Evolutionary conservation across 768 basidiomycete species (phyloP).

Genomic region (Rhizopogon vinicolor): DNA sequence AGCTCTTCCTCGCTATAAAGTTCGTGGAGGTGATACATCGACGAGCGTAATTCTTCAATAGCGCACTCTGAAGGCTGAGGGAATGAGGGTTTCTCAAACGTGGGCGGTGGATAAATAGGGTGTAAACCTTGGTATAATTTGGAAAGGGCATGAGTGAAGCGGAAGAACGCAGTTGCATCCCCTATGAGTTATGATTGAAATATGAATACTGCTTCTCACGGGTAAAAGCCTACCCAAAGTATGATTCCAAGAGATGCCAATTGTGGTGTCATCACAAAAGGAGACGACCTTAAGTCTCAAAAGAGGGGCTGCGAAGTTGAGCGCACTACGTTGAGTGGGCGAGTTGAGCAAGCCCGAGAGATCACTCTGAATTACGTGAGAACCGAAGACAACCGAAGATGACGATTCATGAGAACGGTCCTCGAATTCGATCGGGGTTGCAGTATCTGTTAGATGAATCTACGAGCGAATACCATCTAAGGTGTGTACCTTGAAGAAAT

Average conservation of each 20-base stretch:
- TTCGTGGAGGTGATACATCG: slow-evolving; percentile 21
- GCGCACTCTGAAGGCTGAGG: slow-evolving; percentile 10
- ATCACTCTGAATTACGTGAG: slow-evolving; percentile 23
- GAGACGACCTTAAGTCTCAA: slow-evolving; percentile 24
- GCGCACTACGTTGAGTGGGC: slow-evolving; percentile 1
- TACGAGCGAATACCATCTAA: slow-evolving; percentile 2
- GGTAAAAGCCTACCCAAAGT: slow-evolving; percentile 19
- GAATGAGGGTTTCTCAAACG: slow-evolving; percentile 20
- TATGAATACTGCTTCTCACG: neutral
- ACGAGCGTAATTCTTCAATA: slow-evolving; percentile 10
- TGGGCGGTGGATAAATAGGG: slow-evolving; percentile 10
- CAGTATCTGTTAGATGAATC: slow-evolving; percentile 19
- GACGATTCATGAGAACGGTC: slow-evolving; percentile 2
- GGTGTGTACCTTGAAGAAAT: neutral
- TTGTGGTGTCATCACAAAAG: slow-evolving; percentile 18
- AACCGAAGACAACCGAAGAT: slow-evolving; percentile 11
- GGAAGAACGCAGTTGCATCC: slow-evolving; percentile 20
- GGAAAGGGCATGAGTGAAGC: slow-evolving; percentile 25
- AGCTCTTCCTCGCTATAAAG: slow-evolving; percentile 15
- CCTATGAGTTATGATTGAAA: slow-evolving; percentile 11
- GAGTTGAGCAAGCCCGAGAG: slow-evolving; percentile 12
- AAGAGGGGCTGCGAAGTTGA: slow-evolving; percentile 15
- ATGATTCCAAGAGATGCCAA: slow-evolving; percentile 31
- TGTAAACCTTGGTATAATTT: slow-evolving; percentile 21
- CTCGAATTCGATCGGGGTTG: slow-evolving; percentile 11